These are phyloP conservation scores for Blastocystis sp. DNA, from an alignment of 352 stramenopile species.

Conservation along the genomic window DNA sequence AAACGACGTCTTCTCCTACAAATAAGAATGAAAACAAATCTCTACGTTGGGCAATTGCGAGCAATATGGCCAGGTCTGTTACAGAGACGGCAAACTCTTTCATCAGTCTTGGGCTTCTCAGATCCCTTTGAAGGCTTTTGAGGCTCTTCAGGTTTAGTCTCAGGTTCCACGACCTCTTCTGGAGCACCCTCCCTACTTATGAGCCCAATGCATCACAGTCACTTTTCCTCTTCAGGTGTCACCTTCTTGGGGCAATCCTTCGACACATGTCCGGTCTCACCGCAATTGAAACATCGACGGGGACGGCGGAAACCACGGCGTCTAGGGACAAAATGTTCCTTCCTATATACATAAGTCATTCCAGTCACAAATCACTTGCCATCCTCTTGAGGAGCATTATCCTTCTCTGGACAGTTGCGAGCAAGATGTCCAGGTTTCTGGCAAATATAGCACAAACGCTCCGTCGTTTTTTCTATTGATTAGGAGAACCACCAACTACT, in stretches of 20 bases:
- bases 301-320: not conserved
- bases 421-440: slow-evolving; percentile 51
- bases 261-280: not conserved
- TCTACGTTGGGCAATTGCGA: slow-evolving; percentile 4
- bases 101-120: not conserved
- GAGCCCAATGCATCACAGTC: not conserved
- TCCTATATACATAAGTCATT: not conserved
- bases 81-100: slow-evolving; percentile 56
- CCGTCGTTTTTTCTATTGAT: not conserved
- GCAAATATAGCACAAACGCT: slow-evolving; percentile 31
- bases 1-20: not conserved
- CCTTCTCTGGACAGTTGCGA: slow-evolving; percentile 47
- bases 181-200: not conserved
- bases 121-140: not conserved
- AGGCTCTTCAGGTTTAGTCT: not conserved
- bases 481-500: not conserved
- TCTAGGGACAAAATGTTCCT: not conserved
- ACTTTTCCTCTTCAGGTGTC: not conserved
- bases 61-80: not conserved
- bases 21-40: not conserved
- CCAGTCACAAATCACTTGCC: not conserved
- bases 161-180: not conserved
- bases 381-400: not conserved
- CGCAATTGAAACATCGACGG: slow-evolving; percentile 22
- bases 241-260: slow-evolving; percentile 14